Evolutionary conservation across 1,284 basidiomycete species (phyloP).

Genomic region (Phylloboletellus chloephorus): DNA sequence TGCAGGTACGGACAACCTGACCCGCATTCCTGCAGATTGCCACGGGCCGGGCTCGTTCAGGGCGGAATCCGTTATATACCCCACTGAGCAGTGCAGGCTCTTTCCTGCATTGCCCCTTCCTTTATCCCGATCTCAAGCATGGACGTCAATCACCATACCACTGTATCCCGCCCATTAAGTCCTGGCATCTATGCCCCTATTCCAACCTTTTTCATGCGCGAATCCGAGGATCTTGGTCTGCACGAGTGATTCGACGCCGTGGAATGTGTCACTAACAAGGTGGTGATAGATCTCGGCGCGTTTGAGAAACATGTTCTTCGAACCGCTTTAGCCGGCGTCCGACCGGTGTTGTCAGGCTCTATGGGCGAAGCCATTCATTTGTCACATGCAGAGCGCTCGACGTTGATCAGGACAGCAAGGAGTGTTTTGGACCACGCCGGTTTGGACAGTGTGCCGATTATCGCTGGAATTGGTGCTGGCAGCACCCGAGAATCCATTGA

Average conservation of each 20-base stretch:
- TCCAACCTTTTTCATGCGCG: conserved; percentile 76
- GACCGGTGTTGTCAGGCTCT: conserved; percentile 75
- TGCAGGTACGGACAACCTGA: neutral
- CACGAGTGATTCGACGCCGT: neutral
- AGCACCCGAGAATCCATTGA: conserved; percentile 79
- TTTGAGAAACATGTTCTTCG: conserved; percentile 73
- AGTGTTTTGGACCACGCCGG: conserved; percentile 66
- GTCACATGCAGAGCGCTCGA: conserved; percentile 64
- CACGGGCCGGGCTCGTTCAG: conserved; percentile 7
- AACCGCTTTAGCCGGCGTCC: conserved; percentile 68
- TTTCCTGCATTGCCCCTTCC: conserved; percentile 1
- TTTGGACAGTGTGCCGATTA: conserved; percentile 58
- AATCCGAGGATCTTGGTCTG: conserved; percentile 78
- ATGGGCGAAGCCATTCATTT: conserved; percentile 84
- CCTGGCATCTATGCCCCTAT: conserved; percentile 83
- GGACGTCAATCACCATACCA: conserved; percentile 24
- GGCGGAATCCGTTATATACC: conserved; percentile 14
- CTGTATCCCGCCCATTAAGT: conserved; percentile 49
- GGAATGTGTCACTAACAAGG: conserved; percentile 3
- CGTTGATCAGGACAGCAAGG: conserved; percentile 67
- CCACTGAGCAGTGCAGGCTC: neutral
- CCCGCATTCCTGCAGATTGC: neutral
- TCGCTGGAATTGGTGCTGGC: conserved; percentile 78
- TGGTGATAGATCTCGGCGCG: conserved; percentile 57
- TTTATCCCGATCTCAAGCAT: conserved; percentile 14